phyloP scores from a whole-genome alignment of 2,329 filamentous ascomycete genomes.

The Penicillium thymicola region DNA sequence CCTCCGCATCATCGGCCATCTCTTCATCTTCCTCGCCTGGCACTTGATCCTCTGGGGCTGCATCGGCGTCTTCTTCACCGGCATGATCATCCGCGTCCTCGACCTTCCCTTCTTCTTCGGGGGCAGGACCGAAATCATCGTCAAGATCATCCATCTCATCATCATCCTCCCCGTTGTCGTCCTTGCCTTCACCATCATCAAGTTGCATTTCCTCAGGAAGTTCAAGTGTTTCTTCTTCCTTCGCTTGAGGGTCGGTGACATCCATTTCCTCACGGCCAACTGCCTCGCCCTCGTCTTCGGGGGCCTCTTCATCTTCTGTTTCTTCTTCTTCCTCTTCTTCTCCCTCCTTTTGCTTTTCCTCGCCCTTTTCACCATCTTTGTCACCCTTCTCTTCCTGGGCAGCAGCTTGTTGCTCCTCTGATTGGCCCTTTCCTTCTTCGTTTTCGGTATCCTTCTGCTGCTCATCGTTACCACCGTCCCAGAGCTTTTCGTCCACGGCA shows the following conservation, averaged over 20 bases:
- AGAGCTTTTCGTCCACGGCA: slow-evolving; percentile 97
- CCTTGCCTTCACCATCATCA: slow-evolving; percentile 63
- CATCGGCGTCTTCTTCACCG: slow-evolving; percentile 33
- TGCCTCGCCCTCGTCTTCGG: slow-evolving; percentile 60
- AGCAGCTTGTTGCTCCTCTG: slow-evolving; percentile 57
- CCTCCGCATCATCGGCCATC: slow-evolving; percentile 44
- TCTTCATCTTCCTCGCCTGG: slow-evolving; percentile 37
- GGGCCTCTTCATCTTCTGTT: slow-evolving; percentile 54
- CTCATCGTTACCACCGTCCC: slow-evolving; percentile 76
- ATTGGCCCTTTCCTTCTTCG: slow-evolving; percentile 57
- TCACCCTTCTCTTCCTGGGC: slow-evolving; percentile 54
- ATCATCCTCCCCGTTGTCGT: slow-evolving; percentile 46
- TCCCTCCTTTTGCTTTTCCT: slow-evolving; percentile 53
- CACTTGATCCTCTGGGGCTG: slow-evolving; percentile 30
- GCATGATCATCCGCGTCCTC: slow-evolving; percentile 29
- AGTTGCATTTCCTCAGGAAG: slow-evolving; percentile 86
- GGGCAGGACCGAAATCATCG: slow-evolving; percentile 40
- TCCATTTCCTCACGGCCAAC: slow-evolving; percentile 62
- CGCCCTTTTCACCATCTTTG: slow-evolving; percentile 33
- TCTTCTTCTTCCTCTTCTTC: slow-evolving; percentile 53
- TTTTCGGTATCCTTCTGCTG: slow-evolving; percentile 71
- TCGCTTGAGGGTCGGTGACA: slow-evolving; percentile 68
- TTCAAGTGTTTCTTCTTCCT: slow-evolving; percentile 78
- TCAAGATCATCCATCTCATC: slow-evolving; percentile 48
- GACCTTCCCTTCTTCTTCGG: slow-evolving; percentile 34